Evolutionary conservation across 2,329 filamentous ascomycete species (phyloP).

Genomic region (Ambrosiella xylebori): DNA sequence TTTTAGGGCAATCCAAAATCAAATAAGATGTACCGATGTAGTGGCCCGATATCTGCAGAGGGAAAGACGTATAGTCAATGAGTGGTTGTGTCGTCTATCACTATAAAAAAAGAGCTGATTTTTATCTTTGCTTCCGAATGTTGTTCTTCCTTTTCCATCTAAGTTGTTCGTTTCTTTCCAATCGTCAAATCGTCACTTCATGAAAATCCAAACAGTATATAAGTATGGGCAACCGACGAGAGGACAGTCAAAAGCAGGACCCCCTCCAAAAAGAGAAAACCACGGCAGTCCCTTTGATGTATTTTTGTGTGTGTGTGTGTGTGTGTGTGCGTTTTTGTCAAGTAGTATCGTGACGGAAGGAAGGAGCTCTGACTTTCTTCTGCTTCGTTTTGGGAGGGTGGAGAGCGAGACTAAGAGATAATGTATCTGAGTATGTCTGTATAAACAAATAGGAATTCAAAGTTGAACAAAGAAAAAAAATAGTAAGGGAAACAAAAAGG

Average conservation of each 20-base stretch:
- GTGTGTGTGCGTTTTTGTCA: no score
- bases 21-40: not conserved
- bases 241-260: not conserved
- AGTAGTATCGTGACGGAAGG: no score
- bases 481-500: not conserved
- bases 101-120: no score
- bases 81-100: no score
- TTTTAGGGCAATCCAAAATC: not conserved
- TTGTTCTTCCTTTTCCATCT: not conserved
- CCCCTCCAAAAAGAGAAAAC: not conserved
- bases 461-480: slow-evolving; percentile 11
- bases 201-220: not conserved
- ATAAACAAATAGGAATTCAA: slow-evolving; percentile 13
- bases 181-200: not conserved
- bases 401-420: no score
- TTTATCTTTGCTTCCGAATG: not conserved
- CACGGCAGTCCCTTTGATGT: no score
- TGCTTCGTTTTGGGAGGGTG: no score
- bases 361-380: no score
- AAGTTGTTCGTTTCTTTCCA: not conserved
- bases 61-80: no score
- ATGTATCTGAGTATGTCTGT: slow-evolving; percentile 10
- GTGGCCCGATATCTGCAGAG: no score
- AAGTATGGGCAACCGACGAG: not conserved
- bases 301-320: no score